Percentiles rank a stretch among this genome's conserved stretches.
Conservation (phyloP, 2,329 filamentous ascomycete species). For the Colletotrichum cuscutae region DNA sequence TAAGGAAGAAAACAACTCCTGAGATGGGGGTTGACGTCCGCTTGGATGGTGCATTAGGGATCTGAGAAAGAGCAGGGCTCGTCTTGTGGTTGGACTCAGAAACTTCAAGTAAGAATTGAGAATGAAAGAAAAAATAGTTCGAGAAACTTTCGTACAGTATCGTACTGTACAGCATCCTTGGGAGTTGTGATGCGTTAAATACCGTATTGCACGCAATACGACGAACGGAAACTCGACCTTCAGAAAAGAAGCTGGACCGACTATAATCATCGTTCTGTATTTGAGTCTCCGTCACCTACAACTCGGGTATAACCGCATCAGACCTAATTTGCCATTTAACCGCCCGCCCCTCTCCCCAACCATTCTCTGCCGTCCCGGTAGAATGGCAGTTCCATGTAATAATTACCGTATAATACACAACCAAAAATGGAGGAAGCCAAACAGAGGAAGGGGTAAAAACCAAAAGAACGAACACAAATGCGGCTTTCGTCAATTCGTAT, state of each 20-base stretch:
- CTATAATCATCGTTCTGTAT: background rate
- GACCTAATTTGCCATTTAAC: background rate
- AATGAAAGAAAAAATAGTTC: background rate
- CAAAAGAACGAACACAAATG: background rate
- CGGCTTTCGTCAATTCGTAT: slow-evolving; percentile 32
- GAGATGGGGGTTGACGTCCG: background rate
- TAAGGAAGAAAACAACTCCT: background rate
- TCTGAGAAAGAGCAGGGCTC: background rate
- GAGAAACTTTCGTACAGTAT: background rate
- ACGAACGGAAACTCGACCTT: background rate
- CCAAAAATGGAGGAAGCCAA: background rate
- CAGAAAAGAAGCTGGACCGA: background rate
- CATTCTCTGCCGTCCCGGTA: background rate
- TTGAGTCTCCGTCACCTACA: slow-evolving; percentile 1
- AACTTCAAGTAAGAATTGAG: background rate
- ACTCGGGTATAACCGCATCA: slow-evolving; percentile 11
- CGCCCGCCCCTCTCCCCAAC: background rate
- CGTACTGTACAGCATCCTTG: background rate
- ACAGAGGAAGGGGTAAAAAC: background rate
- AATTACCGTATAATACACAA: background rate
- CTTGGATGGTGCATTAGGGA: background rate
- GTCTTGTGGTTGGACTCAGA: too few relatives aligned
- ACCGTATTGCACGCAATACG: background rate
- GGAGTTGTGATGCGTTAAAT: background rate
- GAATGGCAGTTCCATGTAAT: background rate